phyloP scores from a whole-genome alignment of 192 early-diverging fungal genomes.

The Chytriomyces confervae region DNA sequence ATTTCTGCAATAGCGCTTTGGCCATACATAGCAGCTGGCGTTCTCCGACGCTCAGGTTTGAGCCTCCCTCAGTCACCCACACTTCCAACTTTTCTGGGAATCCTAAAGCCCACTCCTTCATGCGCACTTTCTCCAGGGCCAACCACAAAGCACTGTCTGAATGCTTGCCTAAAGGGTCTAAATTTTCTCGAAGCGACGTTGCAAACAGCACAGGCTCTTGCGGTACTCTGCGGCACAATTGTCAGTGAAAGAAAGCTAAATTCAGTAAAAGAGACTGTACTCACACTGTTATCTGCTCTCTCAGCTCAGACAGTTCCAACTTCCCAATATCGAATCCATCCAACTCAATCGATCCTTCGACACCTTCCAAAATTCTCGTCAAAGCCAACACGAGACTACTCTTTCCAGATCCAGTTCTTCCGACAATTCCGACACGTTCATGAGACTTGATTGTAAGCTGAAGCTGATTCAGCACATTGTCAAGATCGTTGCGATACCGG shows the following conservation, averaged over 20 bases:
- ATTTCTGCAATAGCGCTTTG: conserved; percentile 51
- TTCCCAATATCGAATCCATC: conserved; percentile 77
- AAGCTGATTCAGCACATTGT: conserved; percentile 53
- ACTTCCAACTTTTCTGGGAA: conserved; percentile 45
- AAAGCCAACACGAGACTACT: conserved; percentile 60
- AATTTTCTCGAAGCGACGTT: conserved; percentile 58
- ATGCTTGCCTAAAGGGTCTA: conserved; percentile 67
- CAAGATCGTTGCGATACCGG: conserved; percentile 77
- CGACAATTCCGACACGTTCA: conserved; percentile 61
- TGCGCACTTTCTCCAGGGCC: conserved; percentile 57
- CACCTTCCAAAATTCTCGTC: conserved; percentile 70
- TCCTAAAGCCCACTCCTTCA: conserved; percentile 37
- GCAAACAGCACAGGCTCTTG: conserved; percentile 79
- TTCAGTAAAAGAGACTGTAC: neutral
- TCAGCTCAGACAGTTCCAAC: conserved; percentile 78
- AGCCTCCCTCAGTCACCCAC: conserved; percentile 70
- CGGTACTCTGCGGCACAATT: conserved; percentile 61
- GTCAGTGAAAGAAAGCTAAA: neutral
- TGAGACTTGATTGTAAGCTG: conserved; percentile 45
- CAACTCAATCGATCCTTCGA: conserved; percentile 61
- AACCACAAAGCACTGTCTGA: conserved; percentile 67
- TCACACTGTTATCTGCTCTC: conserved; percentile 72
- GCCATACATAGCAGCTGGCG: conserved; percentile 60
- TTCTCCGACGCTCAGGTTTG: conserved; percentile 78
- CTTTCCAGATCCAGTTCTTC: conserved; percentile 74